Base-by-base conservation (phyloP, 805 yeast genomes). In the Candida palmyrensis region DNA sequence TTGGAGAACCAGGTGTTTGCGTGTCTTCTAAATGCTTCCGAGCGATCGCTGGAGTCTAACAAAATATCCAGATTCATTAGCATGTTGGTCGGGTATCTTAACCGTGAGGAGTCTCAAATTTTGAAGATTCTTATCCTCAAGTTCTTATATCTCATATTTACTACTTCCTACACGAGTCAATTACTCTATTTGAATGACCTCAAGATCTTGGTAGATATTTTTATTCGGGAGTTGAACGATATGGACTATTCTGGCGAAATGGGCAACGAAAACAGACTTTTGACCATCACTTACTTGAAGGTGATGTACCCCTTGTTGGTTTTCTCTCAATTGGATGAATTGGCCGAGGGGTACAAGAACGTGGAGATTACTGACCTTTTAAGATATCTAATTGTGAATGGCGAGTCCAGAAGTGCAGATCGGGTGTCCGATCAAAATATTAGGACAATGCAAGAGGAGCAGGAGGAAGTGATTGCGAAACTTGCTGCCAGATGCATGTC, bases 171-270 rank as follows among this genome's bases (percentile, higher is more conserved):
- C 23, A 80, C 94, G 0, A 64, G 73, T 33, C 82, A 80, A 38
- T 68, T 80, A 45, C 75, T 87, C 30, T 89, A 89, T 51, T 65
- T 85, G 40, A 89, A 89, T 47, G 97, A 89, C 52, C 59, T 89
- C 38, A 79, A 82, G 45, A 94, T 89, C 5, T 70, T 89, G 36
- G 78, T 83, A 10, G 96, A 87, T 48, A 88, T 89, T 7, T 66
- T 89, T 33, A 67, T 89, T 1, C 63, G 97, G 33, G 96, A 89
- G 50, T 63, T 90, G 34, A 73, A 73, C 43, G 79, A 89, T 47
- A 55, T 86, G 25, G 74, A 88, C 15, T 66, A 57, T 33, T 71
- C 67, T 9, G 74, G 73, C 14, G 74, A 75, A 24, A 24, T 11
- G 16, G 18, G 5, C n/a, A 57, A 79, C 25, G 75, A 84, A 35